These are phyloP conservation scores for Solanum dulcamara DNA, from an alignment of 257 asterid species.

Conservation along the genomic window DNA sequence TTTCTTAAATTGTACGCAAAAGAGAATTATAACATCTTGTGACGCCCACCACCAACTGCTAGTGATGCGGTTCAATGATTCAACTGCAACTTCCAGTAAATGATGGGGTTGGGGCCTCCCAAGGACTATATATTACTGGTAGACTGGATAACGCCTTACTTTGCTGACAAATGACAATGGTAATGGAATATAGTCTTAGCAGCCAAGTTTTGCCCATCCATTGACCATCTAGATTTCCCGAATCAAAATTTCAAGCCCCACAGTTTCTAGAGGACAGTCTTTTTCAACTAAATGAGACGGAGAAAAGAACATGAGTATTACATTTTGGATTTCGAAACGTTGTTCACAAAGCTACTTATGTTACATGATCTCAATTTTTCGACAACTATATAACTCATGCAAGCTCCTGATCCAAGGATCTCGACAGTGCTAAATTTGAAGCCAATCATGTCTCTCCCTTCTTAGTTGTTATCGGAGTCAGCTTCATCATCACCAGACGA, in stretches of 20 bases:
- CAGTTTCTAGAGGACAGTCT: background rate
- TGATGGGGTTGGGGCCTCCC: background rate
- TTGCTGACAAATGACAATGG: background rate
- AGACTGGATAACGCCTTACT: background rate
- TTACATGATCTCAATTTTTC: background rate
- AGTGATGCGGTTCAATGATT: background rate
- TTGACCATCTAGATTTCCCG: background rate
- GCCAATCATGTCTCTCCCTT: constrained; percentile 3
- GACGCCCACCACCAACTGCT: background rate
- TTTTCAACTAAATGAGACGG: background rate
- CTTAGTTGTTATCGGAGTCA: constrained; percentile 33
- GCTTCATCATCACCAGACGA: constrained; percentile 39
- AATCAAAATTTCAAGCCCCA: background rate
- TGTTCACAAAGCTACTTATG: background rate
- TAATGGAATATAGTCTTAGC: background rate
- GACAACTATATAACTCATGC: background rate
- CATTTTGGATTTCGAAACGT: background rate
- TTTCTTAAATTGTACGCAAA: background rate
- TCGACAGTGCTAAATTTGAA: background rate
- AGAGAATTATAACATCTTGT: background rate
- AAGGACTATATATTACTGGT: background rate
- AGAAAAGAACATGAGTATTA: background rate
- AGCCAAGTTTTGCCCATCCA: background rate
- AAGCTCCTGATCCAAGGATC: background rate
- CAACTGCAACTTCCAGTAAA: background rate